A percentile compares a stretch with the other conserved stretches of the same genome.
phyloP scores from a whole-genome alignment of 257 asterid species.

The Primulina huaijiensis region DNA sequence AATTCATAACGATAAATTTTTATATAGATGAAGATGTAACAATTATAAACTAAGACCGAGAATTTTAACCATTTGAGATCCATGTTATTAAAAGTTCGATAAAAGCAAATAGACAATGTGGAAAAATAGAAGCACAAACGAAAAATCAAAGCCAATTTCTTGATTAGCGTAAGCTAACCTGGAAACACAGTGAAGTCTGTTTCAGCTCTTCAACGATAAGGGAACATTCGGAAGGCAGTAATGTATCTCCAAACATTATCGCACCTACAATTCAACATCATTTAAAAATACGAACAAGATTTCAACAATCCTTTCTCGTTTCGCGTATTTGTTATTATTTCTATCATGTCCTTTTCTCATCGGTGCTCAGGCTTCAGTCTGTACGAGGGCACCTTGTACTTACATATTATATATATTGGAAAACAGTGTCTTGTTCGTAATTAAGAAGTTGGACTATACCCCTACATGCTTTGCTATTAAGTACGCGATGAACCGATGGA shows the following conservation, averaged over 20 bases:
- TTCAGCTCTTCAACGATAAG: conserved; percentile 88
- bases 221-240: conserved; percentile 90
- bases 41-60: neutral
- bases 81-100: neutral
- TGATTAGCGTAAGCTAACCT: conserved; percentile 48
- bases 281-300: conserved; percentile 2
- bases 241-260: conserved; percentile 89
- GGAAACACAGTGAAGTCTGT: conserved; percentile 86
- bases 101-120: neutral
- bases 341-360: neutral
- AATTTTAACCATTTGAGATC: too few species aligned
- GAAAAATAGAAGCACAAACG: conserved; percentile 6
- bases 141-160: conserved; percentile 21
- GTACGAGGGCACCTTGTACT: neutral
- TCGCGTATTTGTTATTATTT: neutral
- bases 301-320: conserved; percentile 3
- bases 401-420: neutral
- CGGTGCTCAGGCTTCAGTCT: neutral
- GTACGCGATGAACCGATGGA: conserved; percentile 75
- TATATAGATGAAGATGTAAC: too few species aligned
- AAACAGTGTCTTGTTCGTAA: conserved; percentile 15
- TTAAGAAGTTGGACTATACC: conserved; percentile 40
- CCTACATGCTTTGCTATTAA: conserved; percentile 95
- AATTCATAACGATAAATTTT: too few species aligned
- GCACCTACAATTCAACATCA: conserved; percentile 53